Base-by-base conservation (phyloP, 495 filamentous ascomycete genomes). In the Penicillium desertorum region DNA sequence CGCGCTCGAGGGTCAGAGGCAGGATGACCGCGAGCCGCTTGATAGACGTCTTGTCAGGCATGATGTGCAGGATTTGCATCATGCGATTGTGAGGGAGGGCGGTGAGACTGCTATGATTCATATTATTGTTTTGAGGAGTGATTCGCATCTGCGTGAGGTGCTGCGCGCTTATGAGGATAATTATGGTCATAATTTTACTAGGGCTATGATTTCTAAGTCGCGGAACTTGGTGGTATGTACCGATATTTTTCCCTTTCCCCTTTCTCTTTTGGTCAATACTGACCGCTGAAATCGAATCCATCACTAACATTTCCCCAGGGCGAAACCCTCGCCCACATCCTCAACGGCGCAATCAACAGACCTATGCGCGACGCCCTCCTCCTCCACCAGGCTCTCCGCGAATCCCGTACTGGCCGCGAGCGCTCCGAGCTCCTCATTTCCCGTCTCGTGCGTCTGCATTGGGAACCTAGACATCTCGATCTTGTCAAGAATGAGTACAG, bases 321-420 rank as follows among this genome's bases (percentile, higher is more conserved):
- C 45, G 94, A 98, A 75, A 85, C 94, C 19, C 84, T 98, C 22
- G 90, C 93, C 12, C 94, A 98, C 74, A 89, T 98, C 59, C 88
- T 98, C 67, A 96, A 96, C 73, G 94, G 95, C 65, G 86, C 93
- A 41, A 92, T 97, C 73, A 97, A 98, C 74, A 88, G 89, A 45
- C 92, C 94, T 34, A 88, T 96, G 60, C 92, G 94, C 51, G 94
- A 98, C 70, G 90, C 93, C 5, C 82, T 98, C 37, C 87, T 98
- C n/a, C 79, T 98, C 30, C 86, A 96, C 71, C 94, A 98, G 74
- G 92, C 94, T 4, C 82, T 97, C 37, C 83, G 81, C 10, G 80
- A 85, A 61, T 77, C 79, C 0, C 79, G 74, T 48, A 75, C 77
- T n/a, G 87, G 88, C 62, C 78, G 78, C 32, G 80, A 90, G 51